These are phyloP conservation scores for Sanghuangporus weigelae DNA, from an alignment of 1,284 basidiomycete species.

Conservation along the genomic window DNA sequence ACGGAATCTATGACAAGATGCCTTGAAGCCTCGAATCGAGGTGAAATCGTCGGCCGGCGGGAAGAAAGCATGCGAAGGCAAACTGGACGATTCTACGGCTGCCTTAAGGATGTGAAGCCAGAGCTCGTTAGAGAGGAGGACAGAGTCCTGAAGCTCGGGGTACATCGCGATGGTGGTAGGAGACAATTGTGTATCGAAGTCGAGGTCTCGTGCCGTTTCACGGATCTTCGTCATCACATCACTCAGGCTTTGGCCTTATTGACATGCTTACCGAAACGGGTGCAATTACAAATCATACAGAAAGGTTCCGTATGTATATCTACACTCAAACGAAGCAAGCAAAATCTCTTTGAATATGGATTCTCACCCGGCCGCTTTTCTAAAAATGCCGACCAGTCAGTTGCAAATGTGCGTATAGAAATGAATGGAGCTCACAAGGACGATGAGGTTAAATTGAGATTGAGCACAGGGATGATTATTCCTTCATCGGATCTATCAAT, in stretches of 20 bases:
- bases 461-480: background rate
- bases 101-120: background rate
- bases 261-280: background rate
- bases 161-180: background rate
- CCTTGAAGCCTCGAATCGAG: slow-evolving; percentile 1
- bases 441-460: background rate
- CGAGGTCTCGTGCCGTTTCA: background rate
- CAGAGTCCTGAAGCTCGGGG: background rate
- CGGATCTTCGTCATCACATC: background rate
- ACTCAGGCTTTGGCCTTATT: background rate
- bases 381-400: background rate
- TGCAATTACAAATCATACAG: background rate
- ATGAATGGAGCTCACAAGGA: background rate
- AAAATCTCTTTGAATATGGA: background rate
- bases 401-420: background rate
- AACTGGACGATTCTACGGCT: background rate
- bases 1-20: background rate
- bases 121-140: background rate
- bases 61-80: background rate
- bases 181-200: background rate
- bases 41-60: slow-evolving; percentile 3
- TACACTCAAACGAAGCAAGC: too few species aligned
- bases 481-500: background rate
- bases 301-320: background rate
- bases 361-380: background rate